Evolutionary conservation across 2,329 filamentous ascomycete genomes (phyloP), one percentile per base, ranked within the genome.

Genomic region (Scortechinia acanthostroma): DNA sequence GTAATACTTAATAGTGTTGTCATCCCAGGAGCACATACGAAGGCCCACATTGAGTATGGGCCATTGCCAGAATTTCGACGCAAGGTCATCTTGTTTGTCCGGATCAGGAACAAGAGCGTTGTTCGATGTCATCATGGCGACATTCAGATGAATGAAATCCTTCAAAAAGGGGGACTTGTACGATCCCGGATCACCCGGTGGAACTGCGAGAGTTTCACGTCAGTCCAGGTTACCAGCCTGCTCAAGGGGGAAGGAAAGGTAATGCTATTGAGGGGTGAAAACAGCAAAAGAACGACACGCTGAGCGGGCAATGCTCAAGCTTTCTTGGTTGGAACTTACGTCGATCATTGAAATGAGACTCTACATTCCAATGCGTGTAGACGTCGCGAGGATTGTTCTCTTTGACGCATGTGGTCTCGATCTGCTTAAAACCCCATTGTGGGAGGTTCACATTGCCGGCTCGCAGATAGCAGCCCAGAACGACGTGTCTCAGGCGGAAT

Each of bases 71-170:
- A 91, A 96, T 53, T 90, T 76, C 14, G 93, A 98, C 22, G 93
- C 93, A 42, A 98, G 80, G 58, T 98, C 93, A 58, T 98, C 93
- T 65, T 98, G 93, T 77, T 98, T 98, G 64, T 98, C 93, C 3
- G 93, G 91, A 58, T 98, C 93, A 3, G 93, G 93, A 17, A 98
- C 89, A 42, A 98, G 80, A 20, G 93, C 93, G 60, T 98, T 98
- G 76, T 98, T 98, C 30, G 93, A 97, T 3, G 93, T 98, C 91
- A 97, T 96, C 93, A 98, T 98, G 50, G 93, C 93, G 50, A 98
- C 93, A 62, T 98, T 98, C 49, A 97, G 73, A 64, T 98, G 93
- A 51, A 98, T 84, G 58, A 98, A 98, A 65, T 98, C 93, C 61
- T 95, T 91, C 59, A 95, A 74, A 76, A 98, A 98, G 2, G 94